A percentile compares a stretch with the other conserved stretches of the same genome.
Conservation (phyloP, 192 early-diverging fungal species). For the Oehlia diaphana region DNA sequence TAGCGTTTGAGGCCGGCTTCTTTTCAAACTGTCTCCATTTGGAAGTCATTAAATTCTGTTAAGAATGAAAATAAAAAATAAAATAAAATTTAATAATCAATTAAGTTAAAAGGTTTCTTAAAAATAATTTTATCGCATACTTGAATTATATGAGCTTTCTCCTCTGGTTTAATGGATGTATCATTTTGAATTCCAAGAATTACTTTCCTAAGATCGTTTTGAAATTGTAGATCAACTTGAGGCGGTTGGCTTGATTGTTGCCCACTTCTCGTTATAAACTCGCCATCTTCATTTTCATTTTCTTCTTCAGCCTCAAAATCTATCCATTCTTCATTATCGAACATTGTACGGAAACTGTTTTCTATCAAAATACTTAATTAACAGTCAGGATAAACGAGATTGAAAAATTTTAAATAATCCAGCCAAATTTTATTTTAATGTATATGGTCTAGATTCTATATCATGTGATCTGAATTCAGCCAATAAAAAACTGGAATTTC, state of each 20-base stretch:
- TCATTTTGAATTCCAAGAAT: background rate
- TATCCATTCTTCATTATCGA: background rate
- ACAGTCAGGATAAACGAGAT: too few relatives aligned
- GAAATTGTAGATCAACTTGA: background rate
- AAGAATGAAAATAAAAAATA: background rate
- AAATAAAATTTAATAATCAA: background rate
- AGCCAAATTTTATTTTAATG: too few relatives aligned
- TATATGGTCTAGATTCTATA: too few relatives aligned
- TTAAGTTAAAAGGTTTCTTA: background rate
- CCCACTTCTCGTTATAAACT: background rate
- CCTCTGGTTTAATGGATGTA: background rate
- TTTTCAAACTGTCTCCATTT: background rate
- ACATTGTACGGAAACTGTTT: background rate
- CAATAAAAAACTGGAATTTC: too few relatives aligned
- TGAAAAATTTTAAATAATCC: too few relatives aligned
- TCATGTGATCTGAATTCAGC: too few relatives aligned
- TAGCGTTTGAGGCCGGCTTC: background rate
- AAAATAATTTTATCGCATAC: background rate
- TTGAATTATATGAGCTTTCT: background rate
- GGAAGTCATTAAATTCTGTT: background rate
- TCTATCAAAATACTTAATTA: too few relatives aligned
- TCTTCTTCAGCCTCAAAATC: background rate
- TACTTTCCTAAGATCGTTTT: background rate
- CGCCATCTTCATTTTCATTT: background rate
- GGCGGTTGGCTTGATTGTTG: background rate